Base-by-base conservation (phyloP, 768 basidiomycete genomes). In the Psilocybe cyanescens region DNA sequence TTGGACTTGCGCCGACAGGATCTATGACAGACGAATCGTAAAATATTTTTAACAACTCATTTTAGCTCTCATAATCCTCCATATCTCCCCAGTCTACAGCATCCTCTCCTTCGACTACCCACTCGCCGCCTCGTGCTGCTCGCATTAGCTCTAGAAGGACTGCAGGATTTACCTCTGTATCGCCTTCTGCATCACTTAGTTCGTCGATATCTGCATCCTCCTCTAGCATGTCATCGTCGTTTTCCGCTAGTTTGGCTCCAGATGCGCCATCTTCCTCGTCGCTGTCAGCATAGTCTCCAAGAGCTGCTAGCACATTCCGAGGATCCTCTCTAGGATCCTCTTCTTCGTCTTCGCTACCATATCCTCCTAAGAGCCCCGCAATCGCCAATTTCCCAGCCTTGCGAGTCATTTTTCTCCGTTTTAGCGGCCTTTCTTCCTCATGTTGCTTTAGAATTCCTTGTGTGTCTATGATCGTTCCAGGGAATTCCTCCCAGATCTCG, bases 1-100 rank as follows among this genome's bases (percentile, higher is more conserved):
- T 76, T 94, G 48, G 92, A 94, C 72, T 79, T 94, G 59, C 82
- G 88, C 61, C 81, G 91, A 66, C 86, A 90, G 67, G 91, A 93
- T 64, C 78, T 86, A 63, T 93, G 62, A 72, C 57, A 49, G 39
- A 6, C 11, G 49, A 24, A 45, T 33, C 17, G 35, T 28, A 16
- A 47, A 45, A 30, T 28, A 6, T 31, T 19, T 56, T 14, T 8
- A 16, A 46, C 17, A 44, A 8, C 14, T 58, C 37, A 62, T 51
- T 70, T 65, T 58, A 66, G 24, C n/a, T 33, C 28, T 65, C 66
- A 0, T 57, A 64, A 16, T 79, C 82, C 4, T 77, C 79, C 76
- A 76, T 76, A 57, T 79, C 83, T 7, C 78, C 83, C 83, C 83
- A 84, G 65, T 86, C 84, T 14, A 83, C 79, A 47, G 76, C 76